Percentiles rank a stretch among this genome's conserved stretches.
phyloP scores from a whole-genome alignment of 805 yeast genomes.

The Candida railenensis region DNA sequence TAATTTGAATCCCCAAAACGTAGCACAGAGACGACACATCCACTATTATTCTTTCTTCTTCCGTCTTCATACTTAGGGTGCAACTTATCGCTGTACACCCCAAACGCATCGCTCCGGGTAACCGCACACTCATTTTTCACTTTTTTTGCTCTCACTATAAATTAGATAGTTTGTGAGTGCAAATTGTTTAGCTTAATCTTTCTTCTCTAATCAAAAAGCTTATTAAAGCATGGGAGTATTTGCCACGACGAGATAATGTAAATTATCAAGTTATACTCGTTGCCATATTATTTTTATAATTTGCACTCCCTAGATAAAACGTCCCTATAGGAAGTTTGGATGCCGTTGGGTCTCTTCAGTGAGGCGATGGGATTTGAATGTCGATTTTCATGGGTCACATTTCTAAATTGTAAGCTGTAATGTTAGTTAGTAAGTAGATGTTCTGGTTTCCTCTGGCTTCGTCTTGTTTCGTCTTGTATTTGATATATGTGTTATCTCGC shows the following conservation, averaged over 20 bases:
- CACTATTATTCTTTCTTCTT: too few relatives aligned
- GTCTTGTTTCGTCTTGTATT: neutral
- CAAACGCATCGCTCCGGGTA: constrained; percentile 1
- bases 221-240: constrained; percentile 50
- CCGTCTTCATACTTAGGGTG: too few relatives aligned
- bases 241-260: constrained; percentile 70
- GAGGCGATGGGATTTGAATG: constrained; percentile 60
- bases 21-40: too few relatives aligned
- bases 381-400: constrained; percentile 51
- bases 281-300: constrained; percentile 50
- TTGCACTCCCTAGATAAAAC: constrained; percentile 52
- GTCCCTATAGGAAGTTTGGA: constrained; percentile 63
- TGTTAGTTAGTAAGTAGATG: neutral
- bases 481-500: too few relatives aligned
- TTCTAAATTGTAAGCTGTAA: constrained; percentile 2
- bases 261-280: constrained; percentile 61
- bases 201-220: constrained; percentile 56
- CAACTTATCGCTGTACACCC: neutral
- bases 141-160: neutral
- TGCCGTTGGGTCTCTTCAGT: constrained; percentile 49
- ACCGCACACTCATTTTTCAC: neutral
- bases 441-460: neutral
- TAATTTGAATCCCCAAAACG: too few relatives aligned
- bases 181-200: constrained; percentile 4
- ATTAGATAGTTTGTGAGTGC: neutral